A percentile compares a stretch with the other conserved stretches of the same genome.
These are phyloP conservation scores for Symbiodinium pilosum DNA, from an alignment of 73 alveolate genomes.

Conservation along the genomic window DNA sequence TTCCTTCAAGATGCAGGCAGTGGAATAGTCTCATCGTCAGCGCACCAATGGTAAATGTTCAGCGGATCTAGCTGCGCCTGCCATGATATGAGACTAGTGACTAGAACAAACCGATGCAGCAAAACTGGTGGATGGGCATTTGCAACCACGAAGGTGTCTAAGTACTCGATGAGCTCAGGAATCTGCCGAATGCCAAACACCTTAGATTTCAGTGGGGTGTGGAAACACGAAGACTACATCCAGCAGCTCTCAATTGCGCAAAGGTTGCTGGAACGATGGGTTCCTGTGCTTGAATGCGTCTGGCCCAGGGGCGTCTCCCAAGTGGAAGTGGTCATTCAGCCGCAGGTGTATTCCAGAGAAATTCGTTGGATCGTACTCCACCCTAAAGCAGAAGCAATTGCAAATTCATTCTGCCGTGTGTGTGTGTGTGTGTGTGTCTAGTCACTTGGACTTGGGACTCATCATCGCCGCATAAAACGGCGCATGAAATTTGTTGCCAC, in stretches of 20 bases:
- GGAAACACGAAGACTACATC: too few species aligned
- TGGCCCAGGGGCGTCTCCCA: constrained; percentile 6
- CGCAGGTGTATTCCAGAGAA: constrained; percentile 78
- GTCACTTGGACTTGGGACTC: neutral
- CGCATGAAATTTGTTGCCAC: too few species aligned
- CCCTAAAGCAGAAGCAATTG: constrained; percentile 22
- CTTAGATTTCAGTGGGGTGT: too few species aligned
- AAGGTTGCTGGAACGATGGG: too few species aligned
- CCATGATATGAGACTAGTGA: too few species aligned
- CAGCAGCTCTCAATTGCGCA: too few species aligned
- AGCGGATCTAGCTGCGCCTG: constrained; percentile 67
- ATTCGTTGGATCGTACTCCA: constrained; percentile 58
- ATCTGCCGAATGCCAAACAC: constrained; percentile 52
- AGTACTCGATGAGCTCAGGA: constrained; percentile 83
- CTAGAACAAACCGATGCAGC: too few species aligned
- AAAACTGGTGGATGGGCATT: neutral
- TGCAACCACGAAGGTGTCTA: constrained; percentile 37
- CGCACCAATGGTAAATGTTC: constrained; percentile 88
- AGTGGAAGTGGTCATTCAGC: constrained; percentile 24
- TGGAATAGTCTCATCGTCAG: constrained; percentile 46
- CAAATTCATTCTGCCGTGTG: too few species aligned
- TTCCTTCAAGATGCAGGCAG: constrained; percentile 15
- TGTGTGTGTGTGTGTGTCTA: too few species aligned
- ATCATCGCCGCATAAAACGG: too few species aligned
- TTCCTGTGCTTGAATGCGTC: too few species aligned